phyloP scores from a whole-genome alignment of 345 rosid genomes.

The Camelina sativa region DNA sequence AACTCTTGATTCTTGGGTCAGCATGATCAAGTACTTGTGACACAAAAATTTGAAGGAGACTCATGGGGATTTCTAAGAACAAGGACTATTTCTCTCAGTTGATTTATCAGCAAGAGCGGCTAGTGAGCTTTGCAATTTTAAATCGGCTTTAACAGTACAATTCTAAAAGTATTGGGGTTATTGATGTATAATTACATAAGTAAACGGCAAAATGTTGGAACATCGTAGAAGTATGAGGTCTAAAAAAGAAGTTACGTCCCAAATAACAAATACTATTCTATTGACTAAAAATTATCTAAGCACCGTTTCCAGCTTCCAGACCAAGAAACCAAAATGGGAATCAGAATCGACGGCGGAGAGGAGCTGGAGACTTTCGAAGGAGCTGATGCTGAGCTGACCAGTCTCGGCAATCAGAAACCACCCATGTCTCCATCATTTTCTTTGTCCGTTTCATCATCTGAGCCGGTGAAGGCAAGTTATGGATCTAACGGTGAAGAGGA shows the following conservation, averaged over 20 bases:
- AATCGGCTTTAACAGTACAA: neutral
- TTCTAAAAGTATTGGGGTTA: neutral
- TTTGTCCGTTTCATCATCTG: conserved; percentile 6
- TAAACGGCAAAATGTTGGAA: neutral
- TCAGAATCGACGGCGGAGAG: conserved; percentile 14
- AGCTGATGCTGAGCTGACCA: neutral
- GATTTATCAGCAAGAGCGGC: neutral
- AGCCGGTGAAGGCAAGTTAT: conserved; percentile 35
- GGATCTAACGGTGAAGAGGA: conserved; percentile 34
- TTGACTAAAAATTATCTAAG: neutral
- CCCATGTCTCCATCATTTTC: no score
- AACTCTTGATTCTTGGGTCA: neutral
- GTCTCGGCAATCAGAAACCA: conserved; percentile 17
- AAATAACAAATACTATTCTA: conserved; percentile 12
- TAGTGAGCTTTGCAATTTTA: neutral
- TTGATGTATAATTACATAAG: neutral
- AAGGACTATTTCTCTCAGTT: neutral
- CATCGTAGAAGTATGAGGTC: conserved; percentile 12
- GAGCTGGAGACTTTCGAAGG: neutral
- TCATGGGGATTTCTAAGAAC: neutral
- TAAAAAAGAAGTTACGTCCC: neutral
- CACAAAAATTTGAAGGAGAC: neutral
- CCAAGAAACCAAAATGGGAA: conserved; percentile 41
- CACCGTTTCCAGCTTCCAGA: conserved; percentile 31
- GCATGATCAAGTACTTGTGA: neutral